Base-by-base conservation (phyloP, 805 yeast species). In the Wickerhamiella qilinensis region DNA sequence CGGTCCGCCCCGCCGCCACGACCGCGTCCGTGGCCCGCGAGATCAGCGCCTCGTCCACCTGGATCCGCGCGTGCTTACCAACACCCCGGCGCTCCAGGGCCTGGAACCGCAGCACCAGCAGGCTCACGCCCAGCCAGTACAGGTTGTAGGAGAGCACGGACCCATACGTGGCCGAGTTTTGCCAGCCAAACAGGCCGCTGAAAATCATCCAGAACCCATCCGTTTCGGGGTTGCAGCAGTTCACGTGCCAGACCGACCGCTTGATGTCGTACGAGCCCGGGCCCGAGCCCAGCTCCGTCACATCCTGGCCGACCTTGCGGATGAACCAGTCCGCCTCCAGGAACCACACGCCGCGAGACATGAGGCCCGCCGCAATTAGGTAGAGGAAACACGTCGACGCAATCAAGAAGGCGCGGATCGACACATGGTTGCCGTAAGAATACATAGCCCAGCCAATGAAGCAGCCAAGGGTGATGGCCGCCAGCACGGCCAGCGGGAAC, bases 201-300 rank as follows among this genome's bases (percentile, higher is more conserved):
- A 81, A 67, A 27, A 85, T 63, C 93, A 84, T 83, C 94, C 93
- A 85, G 24, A 77, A 73, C 3, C 93, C 93, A 52, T 85, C 95
- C n/a, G 71, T 79, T 47, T 81, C 78, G 19, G 94, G 93, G 55
- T 84, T 84, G 60, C 96, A 85, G 57, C 94, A 84, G 58, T 85
- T 83, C 20, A 85, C 94, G 55, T 85, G 96, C 96, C 96, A 85
- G 2, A 85, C 75, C 5, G 91, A 75, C 35, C 67, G 70, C 17
- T 69, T 47, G 18, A 85, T 76, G 51, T 85, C 94, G 52, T 85
- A 85, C 0, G 93, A 79, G 0, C 96, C 96, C 0, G 94, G 94
- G 0, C 96, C 96, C 30, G 78, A 77, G 2, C 96, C 96, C 1
- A 77, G 71, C 58, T 85, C 96, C 31, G 82, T 69, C 54, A 83